These are phyloP conservation scores for Ceratobasidium sp. DNA, from an alignment of 1,284 basidiomycete genomes.

Conservation along the genomic window DNA sequence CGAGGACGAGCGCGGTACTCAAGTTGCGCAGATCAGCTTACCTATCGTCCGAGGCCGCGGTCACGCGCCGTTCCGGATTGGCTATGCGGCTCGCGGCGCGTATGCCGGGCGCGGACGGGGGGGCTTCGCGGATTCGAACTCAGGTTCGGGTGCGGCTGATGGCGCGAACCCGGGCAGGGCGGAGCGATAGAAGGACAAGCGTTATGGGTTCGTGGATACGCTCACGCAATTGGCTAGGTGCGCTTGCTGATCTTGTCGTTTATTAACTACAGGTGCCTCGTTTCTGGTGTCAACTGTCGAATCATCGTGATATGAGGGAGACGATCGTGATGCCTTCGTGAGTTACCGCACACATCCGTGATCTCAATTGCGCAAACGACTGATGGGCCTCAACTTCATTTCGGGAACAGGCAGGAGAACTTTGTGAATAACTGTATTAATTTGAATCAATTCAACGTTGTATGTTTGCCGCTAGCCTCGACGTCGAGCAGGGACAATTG, in stretches of 20 bases:
- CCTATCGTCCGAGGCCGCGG: conserved; percentile 42
- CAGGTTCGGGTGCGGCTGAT: conserved; percentile 40
- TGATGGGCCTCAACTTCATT: conserved; percentile 20
- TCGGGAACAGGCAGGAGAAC: conserved; percentile 6
- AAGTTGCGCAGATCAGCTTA: conserved; percentile 34
- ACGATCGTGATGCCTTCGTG: conserved; percentile 40
- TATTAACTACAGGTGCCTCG: conserved; percentile 43
- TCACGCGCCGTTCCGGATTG: conserved; percentile 24
- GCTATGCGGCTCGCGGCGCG: conserved; percentile 41
- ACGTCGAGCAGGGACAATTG: conserved; percentile 42
- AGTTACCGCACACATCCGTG: conserved; percentile 9
- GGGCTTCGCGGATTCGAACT: conserved; percentile 32
- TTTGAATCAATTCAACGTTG: conserved; percentile 45
- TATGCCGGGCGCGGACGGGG: conserved; percentile 38
- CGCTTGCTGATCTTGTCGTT: conserved; percentile 31
- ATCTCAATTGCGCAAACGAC: conserved; percentile 3
- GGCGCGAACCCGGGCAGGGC: conserved; percentile 41
- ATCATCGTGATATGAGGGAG: conserved; percentile 35
- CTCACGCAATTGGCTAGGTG: conserved; percentile 14
- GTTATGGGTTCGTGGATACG: conserved; percentile 33
- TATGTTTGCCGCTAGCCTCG: conserved; percentile 25
- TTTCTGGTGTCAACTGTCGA: conserved; percentile 14
- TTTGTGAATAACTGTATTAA: no score
- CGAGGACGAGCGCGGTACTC: conserved; percentile 24
- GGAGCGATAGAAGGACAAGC: conserved; percentile 2